phyloP scores from a whole-genome alignment of 257 asterid genomes.

The Penstemon barbatus region DNA sequence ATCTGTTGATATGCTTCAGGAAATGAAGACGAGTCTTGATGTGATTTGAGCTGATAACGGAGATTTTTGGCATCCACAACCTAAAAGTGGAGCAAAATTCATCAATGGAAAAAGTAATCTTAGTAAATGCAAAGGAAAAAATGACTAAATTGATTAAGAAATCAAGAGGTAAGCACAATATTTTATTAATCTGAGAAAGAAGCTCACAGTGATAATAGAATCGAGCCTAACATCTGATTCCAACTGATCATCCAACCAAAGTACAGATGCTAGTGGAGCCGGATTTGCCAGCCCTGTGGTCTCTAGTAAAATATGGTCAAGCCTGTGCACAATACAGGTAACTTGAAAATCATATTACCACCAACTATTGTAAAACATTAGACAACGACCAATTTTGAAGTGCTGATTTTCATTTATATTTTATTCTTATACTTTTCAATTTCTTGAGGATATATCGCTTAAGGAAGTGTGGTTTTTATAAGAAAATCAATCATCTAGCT shows the following conservation, averaged over 20 bases:
- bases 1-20: constrained; percentile 97
- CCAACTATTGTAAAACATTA: too few species aligned
- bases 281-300: constrained; percentile 98
- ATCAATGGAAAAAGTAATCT: constrained; percentile 16
- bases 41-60: constrained; percentile 73
- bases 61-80: constrained; percentile 98
- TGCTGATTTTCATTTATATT: too few species aligned
- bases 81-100: constrained; percentile 39
- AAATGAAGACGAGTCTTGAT: constrained; percentile 71
- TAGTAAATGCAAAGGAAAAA: not conserved
- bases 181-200: constrained; percentile 25
- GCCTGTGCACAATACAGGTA: constrained; percentile 50
- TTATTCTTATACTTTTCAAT: too few species aligned
- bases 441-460: too few species aligned
- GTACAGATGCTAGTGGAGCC: constrained; percentile 97
- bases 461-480: too few species aligned
- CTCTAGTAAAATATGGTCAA: constrained; percentile 95
- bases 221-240: constrained; percentile 88
- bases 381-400: too few species aligned
- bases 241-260: constrained; percentile 98
- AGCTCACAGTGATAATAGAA: constrained; percentile 86
- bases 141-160: not conserved
- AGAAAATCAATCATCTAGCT: too few species aligned
- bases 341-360: not conserved
- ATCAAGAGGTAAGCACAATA: not conserved